Conservation (phyloP, 2,329 filamentous ascomycete species). For the Trichoderma afroharzianum region DNA sequence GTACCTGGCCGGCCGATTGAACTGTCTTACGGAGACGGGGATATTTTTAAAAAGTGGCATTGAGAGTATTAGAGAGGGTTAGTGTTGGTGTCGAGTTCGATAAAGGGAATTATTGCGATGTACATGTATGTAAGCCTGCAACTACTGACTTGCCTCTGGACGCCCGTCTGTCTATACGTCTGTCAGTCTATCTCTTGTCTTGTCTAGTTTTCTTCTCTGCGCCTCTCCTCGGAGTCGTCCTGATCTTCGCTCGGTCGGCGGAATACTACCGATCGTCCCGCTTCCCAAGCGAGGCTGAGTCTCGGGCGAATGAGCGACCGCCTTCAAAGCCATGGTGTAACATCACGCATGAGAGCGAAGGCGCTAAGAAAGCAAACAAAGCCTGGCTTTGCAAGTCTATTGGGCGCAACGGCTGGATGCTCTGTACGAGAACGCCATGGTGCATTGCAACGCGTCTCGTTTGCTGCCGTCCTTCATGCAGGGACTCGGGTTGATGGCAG, state of each 20-base stretch:
- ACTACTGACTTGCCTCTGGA: no score
- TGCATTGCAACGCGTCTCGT: background rate
- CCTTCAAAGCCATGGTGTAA: background rate
- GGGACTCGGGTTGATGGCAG: background rate
- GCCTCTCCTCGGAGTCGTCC: background rate
- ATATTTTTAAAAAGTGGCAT: background rate
- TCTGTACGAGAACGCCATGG: background rate
- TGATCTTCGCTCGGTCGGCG: conserved; percentile 7
- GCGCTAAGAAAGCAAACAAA: conserved; percentile 14
- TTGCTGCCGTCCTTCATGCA: background rate
- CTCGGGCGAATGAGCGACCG: background rate
- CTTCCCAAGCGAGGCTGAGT: conserved; percentile 5
- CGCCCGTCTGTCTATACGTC: background rate
- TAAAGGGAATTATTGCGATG: no score
- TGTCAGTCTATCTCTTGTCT: background rate
- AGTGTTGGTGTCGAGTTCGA: background rate
- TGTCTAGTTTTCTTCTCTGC: background rate
- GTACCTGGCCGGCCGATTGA: background rate
- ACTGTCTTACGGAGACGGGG: background rate
- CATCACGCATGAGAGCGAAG: background rate
- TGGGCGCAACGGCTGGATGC: background rate
- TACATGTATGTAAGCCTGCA: no score
- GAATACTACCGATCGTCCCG: conserved; percentile 12
- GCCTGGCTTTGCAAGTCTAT: background rate
- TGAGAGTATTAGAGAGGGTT: background rate